Evolutionary conservation across 768 basidiomycete genomes (phyloP), one percentile per base, ranked within the genome.

Genomic region (Trametes coccinea): DNA sequence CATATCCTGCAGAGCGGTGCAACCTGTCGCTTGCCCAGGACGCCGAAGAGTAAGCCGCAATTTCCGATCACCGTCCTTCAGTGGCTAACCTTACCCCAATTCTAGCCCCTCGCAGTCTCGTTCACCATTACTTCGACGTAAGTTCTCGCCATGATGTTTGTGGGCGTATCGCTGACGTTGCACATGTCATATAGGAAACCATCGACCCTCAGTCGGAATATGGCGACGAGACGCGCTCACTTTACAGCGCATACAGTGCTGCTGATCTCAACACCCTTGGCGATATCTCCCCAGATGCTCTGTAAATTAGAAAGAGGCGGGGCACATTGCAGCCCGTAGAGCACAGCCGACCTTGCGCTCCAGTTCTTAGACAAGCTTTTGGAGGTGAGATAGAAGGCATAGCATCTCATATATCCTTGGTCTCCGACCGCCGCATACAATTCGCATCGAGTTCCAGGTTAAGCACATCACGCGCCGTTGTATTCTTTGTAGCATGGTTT

Each of bases 61-160:
- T 27, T 17, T 61, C 56, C 52, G 41, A 8, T 59, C 43, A 34
- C 31, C 31, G 4, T 30, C 47, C 45, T 4, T 27, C 31, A 5
- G 14, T 51, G n/a, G 4, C 30, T 44, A 50, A 61, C 56, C 63
- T 22, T 22, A 11, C 65, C 50, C 9, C 58, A 44, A 59, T 56
- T 59, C 13, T 69, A 95, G 93, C 95, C 13, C 95, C 95, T 56
- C 82, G 94, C 65, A 89, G 89, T 66, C 79, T 94, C 49, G 89
- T 92, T 17, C 80, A 88, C 66, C 94, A 96, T 72, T 99, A 95
- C 79, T 98, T 99, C 74, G 94, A 96, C 75, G 96, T 92, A 60
- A 64, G 88, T 78, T 11, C 14, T 45, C 34, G 16, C 29, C 50
- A 54, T 53, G 64, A 27, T 55, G 34, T 59, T 11, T 5, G 11